A percentile compares a stretch with the other conserved stretches of the same genome.
phyloP scores from a whole-genome alignment of 257 asterid species.

The Eustoma russellianum region DNA sequence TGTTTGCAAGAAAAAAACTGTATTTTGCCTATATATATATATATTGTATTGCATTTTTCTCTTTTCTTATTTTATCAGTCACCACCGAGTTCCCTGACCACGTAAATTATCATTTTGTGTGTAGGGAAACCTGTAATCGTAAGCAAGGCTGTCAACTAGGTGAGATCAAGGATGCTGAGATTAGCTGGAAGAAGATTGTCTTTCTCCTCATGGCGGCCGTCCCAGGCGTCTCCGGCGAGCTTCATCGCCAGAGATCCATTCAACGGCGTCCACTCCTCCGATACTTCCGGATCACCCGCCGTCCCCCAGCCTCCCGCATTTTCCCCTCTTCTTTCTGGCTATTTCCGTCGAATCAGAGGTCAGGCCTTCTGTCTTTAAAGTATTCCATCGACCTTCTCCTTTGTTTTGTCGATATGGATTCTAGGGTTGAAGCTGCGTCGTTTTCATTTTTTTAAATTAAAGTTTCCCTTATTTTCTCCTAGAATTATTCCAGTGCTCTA shows the following conservation, averaged over 20 bases:
- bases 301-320: constrained; percentile 4
- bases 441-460: neutral
- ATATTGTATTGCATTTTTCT: no score
- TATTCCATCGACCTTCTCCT: neutral
- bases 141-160: neutral
- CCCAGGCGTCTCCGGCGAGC: constrained; percentile 34
- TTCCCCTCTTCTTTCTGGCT: constrained; percentile 21
- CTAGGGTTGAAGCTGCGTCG: neutral
- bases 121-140: constrained; percentile 1
- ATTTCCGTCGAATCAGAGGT: constrained; percentile 56
- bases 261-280: constrained; percentile 28
- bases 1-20: no score
- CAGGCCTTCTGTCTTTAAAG: neutral
- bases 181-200: constrained; percentile 61
- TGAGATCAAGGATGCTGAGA: constrained; percentile 38
- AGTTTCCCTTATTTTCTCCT: neutral
- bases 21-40: no score
- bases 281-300: constrained; percentile 20
- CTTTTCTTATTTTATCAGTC: no score
- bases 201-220: constrained; percentile 41
- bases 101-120: no score
- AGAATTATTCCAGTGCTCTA: neutral
- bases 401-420: neutral
- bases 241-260: constrained; percentile 22
- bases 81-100: no score